Percentiles rank a stretch among this genome's conserved stretches.
Conservation (phyloP, 495 filamentous ascomycete species). For the Penicillium coprophilum region DNA sequence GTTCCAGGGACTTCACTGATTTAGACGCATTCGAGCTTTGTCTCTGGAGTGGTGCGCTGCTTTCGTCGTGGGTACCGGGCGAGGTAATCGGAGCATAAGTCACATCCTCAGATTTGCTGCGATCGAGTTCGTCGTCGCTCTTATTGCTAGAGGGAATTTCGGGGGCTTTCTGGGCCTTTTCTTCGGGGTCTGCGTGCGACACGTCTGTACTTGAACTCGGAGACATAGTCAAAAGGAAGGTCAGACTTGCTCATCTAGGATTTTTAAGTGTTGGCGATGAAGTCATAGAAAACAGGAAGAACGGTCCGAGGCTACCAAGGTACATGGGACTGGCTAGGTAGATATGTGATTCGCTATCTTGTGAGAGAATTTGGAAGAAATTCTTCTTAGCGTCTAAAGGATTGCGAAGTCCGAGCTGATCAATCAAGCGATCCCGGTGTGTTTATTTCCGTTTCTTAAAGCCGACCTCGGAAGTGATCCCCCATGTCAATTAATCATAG, state of each 20-base stretch:
- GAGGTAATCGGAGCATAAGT: conserved; percentile 32
- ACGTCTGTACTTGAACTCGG: not conserved
- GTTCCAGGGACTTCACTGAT: conserved; percentile 27
- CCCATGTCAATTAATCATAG: not conserved
- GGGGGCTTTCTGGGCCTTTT: conserved; percentile 11
- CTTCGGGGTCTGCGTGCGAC: conserved; percentile 2
- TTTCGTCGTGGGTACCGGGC: conserved; percentile 16
- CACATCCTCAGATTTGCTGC: conserved; percentile 20
- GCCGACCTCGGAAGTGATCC: not conserved
- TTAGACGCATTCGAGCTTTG: conserved; percentile 26
- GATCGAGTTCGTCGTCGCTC: conserved; percentile 16
- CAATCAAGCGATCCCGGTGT: conserved; percentile 17
- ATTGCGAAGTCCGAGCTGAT: conserved; percentile 18
- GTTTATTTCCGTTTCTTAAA: not conserved
- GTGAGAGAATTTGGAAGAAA: not conserved
- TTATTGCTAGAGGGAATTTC: conserved; percentile 7
- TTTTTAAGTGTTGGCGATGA: not conserved
- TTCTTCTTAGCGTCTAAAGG: not conserved
- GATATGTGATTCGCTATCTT: not conserved
- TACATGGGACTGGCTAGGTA: not conserved
- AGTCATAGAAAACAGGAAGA: not conserved
- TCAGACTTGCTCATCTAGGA: not conserved
- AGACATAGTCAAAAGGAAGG: not conserved
- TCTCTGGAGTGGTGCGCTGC: conserved; percentile 18
- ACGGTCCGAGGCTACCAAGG: not conserved